phyloP scores from a whole-genome alignment of 2,329 filamentous ascomycete genomes.

The Trichoderma afroharzianum region DNA sequence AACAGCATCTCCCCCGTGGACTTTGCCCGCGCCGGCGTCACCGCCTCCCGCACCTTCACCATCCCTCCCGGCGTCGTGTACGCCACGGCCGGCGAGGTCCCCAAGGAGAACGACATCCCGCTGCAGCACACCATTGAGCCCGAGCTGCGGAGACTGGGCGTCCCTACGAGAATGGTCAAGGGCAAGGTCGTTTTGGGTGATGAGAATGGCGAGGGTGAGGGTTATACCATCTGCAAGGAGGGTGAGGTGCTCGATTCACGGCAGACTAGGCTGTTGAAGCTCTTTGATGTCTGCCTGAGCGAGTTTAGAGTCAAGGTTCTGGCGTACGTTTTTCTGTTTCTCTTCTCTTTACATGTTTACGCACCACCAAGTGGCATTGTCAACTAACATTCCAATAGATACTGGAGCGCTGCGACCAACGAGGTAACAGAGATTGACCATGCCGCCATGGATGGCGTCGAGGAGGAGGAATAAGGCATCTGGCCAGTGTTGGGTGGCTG shows the following conservation, averaged over 20 bases:
- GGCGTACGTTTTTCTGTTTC: slow-evolving; percentile 51
- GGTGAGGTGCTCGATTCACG: slow-evolving; percentile 83
- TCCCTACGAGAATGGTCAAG: slow-evolving; percentile 85
- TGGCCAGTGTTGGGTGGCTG: slow-evolving; percentile 9
- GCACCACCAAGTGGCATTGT: neutral
- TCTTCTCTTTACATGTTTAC: neutral
- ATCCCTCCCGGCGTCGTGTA: slow-evolving; percentile 83
- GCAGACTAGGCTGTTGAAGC: slow-evolving; percentile 89
- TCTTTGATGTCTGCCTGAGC: slow-evolving; percentile 85
- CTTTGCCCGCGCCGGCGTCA: slow-evolving; percentile 83
- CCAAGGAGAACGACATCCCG: slow-evolving; percentile 77
- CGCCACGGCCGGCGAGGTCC: slow-evolving; percentile 74
- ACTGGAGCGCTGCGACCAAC: slow-evolving; percentile 59
- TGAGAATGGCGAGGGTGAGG: slow-evolving; percentile 49
- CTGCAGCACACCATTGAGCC: slow-evolving; percentile 87
- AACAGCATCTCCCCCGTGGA: slow-evolving; percentile 69
- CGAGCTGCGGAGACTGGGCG: slow-evolving; percentile 80
- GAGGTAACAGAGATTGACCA: slow-evolving; percentile 55
- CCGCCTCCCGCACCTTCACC: slow-evolving; percentile 69
- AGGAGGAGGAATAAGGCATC: slow-evolving; percentile 20
- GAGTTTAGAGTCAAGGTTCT: slow-evolving; percentile 82
- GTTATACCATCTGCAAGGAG: slow-evolving; percentile 79
- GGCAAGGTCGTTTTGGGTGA: slow-evolving; percentile 75
- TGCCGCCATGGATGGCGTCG: slow-evolving; percentile 38
- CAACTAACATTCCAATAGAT: slow-evolving; percentile 34